Percentiles rank a stretch among this genome's conserved stretches.
Evolutionary conservation across 768 basidiomycete genomes (phyloP).

Genomic region (Chalciporus pseudorubinellus): DNA sequence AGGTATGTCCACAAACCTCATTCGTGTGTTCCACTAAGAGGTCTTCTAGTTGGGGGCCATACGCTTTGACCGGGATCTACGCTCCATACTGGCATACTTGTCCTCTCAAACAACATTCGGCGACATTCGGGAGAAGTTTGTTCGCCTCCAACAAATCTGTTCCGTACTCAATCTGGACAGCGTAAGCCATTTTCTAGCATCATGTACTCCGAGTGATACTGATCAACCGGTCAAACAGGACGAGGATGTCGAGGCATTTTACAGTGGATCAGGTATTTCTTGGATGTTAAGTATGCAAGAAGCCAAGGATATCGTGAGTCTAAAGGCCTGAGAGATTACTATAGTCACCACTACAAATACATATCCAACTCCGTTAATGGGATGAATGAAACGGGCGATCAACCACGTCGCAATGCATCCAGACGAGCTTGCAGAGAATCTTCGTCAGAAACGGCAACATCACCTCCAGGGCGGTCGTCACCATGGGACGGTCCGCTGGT

Average conservation of each 20-base stretch:
- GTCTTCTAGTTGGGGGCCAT: conserved; percentile 82
- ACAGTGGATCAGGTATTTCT: conserved; percentile 86
- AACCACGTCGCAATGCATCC: conserved; percentile 82
- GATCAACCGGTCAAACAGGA: conserved; percentile 49
- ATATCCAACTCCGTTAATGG: conserved; percentile 8
- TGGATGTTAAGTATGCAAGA: conserved; percentile 83
- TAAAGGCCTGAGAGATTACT: conserved; percentile 42
- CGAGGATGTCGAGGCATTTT: conserved; percentile 93
- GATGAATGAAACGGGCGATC: conserved; percentile 16
- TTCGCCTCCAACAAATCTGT: conserved; percentile 88
- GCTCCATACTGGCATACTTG: conserved; percentile 79
- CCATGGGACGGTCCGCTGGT: conserved; percentile 33
- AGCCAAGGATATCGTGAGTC: conserved; percentile 62
- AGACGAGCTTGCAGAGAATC: conserved; percentile 92
- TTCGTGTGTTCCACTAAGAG: background rate
- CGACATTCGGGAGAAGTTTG: conserved; percentile 88
- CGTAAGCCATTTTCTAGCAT: conserved; percentile 36
- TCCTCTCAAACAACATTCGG: conserved; percentile 88
- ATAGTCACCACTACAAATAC: background rate
- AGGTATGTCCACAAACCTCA: conserved; percentile 47
- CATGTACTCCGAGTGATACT: background rate
- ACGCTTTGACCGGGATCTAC: conserved; percentile 89
- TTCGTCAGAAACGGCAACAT: conserved; percentile 64
- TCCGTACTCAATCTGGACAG: conserved; percentile 86
- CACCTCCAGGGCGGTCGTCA: conserved; percentile 38